A percentile compares a stretch with the other conserved stretches of the same genome.
These are phyloP conservation scores for Xylaria intraflava DNA, from an alignment of 495 filamentous ascomycete genomes.

Conservation along the genomic window DNA sequence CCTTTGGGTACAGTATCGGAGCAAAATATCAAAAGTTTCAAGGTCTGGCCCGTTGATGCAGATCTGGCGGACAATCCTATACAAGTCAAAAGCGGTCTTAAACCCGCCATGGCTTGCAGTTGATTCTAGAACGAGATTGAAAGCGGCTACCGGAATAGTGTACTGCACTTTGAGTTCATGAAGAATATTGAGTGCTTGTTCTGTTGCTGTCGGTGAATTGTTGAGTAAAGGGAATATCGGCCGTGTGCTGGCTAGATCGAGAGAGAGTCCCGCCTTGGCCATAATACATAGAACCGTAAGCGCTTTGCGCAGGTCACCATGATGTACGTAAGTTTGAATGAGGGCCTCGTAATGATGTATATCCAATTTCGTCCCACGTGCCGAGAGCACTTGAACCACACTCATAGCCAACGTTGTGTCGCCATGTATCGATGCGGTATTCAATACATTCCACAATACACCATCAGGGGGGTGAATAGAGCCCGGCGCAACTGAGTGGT, in stretches of 20 bases:
- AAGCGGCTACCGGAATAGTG: slow-evolving; percentile 46
- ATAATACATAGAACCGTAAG: slow-evolving; percentile 64
- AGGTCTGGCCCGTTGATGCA: slow-evolving; percentile 52
- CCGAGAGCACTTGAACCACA: slow-evolving; percentile 52
- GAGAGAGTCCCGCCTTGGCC: slow-evolving; percentile 48
- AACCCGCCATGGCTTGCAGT: slow-evolving; percentile 36
- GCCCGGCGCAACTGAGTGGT: slow-evolving; percentile 53
- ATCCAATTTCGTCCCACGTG: slow-evolving; percentile 46
- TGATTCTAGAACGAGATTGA: slow-evolving; percentile 59
- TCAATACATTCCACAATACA: slow-evolving; percentile 58
- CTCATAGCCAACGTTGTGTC: slow-evolving; percentile 62
- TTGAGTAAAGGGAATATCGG: slow-evolving; percentile 44
- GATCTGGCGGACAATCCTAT: slow-evolving; percentile 62
- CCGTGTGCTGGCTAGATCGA: slow-evolving; percentile 49
- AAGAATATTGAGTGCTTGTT: slow-evolving; percentile 49
- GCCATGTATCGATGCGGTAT: slow-evolving; percentile 57
- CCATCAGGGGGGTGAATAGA: slow-evolving; percentile 61
- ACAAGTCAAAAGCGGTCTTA: slow-evolving; percentile 56
- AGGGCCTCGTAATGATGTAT: slow-evolving; percentile 71
- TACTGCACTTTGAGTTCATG: slow-evolving; percentile 41
- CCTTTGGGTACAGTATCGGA: slow-evolving; percentile 54
- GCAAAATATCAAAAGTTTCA: slow-evolving; percentile 59
- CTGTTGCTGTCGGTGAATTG: slow-evolving; percentile 21
- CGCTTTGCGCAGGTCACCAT: slow-evolving; percentile 47
- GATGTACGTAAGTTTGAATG: slow-evolving; percentile 56